Evolutionary conservation across 2,329 filamentous ascomycete species (phyloP).

Genomic region (Graphilbum sp.): DNA sequence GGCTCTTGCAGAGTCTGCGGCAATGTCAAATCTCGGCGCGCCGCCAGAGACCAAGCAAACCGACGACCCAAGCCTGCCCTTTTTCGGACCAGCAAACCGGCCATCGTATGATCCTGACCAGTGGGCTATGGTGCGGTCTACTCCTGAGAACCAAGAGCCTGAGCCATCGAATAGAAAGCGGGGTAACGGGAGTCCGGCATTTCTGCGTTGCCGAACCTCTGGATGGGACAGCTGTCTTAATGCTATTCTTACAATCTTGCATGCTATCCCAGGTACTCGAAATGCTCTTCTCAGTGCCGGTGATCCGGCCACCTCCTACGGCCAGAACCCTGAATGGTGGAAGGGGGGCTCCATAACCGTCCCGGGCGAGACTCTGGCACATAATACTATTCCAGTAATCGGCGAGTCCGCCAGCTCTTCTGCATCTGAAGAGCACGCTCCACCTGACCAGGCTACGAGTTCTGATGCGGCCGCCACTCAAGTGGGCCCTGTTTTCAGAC

Average conservation of each 20-base stretch:
- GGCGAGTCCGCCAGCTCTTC: conserved; percentile 14
- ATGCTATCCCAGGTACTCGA: conserved; percentile 40
- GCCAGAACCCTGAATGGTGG: conserved; percentile 45
- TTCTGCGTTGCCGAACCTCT: conserved; percentile 26
- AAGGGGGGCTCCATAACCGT: conserved; percentile 23
- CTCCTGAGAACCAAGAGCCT: conserved; percentile 19
- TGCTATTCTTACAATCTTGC: conserved; percentile 39
- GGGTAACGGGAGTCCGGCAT: conserved; percentile 27
- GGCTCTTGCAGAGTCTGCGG: conserved; percentile 38
- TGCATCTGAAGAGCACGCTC: not conserved
- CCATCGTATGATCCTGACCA: conserved; percentile 34
- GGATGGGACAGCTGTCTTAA: conserved; percentile 25
- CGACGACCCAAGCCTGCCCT: conserved; percentile 19
- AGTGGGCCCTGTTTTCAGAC: too few relatives aligned
- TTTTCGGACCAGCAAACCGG: conserved; percentile 45
- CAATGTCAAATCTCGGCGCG: conserved; percentile 29
- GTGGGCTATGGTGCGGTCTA: conserved; percentile 41
- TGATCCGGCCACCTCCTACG: conserved; percentile 28
- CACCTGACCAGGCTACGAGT: too few relatives aligned
- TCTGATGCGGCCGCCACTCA: too few relatives aligned
- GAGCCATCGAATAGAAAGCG: conserved; percentile 28
- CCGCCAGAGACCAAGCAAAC: conserved; percentile 33
- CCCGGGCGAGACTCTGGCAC: conserved; percentile 18
- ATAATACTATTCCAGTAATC: conserved; percentile 15
- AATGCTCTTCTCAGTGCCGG: conserved; percentile 35